Evolutionary conservation across 108 stramenopile species (phyloP).

Genomic region (Cyclotella choctawhatcheeana): DNA sequence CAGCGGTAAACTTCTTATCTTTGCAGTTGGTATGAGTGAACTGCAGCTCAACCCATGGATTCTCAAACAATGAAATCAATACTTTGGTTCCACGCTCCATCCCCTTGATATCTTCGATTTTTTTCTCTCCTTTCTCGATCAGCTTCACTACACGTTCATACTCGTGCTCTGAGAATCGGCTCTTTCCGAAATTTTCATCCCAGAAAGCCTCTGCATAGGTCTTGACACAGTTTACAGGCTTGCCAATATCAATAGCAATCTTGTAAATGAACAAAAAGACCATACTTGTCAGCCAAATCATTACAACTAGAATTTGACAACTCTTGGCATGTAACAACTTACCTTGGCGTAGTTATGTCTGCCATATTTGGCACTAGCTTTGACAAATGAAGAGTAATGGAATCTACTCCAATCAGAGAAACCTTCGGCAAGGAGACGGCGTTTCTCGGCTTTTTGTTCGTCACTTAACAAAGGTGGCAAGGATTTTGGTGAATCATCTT

Average conservation of each 20-base stretch:
- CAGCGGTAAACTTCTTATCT: constrained; percentile 52
- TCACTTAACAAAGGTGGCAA: constrained; percentile 73
- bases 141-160: constrained; percentile 86
- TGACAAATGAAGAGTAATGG: constrained; percentile 93
- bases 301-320: too few relatives aligned
- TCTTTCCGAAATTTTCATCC: constrained; percentile 73
- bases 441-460: constrained; percentile 59
- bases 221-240: constrained; percentile 63
- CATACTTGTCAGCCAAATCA: too few relatives aligned
- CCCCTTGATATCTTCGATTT: constrained; percentile 72
- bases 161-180: constrained; percentile 82
- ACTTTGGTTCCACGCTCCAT: constrained; percentile 71
- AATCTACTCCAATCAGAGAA: constrained; percentile 92
- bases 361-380: constrained; percentile 84
- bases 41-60: constrained; percentile 89
- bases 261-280: too few relatives aligned
- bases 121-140: constrained; percentile 85
- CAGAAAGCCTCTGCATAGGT: constrained; percentile 74
- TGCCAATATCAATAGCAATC: constrained; percentile 81
- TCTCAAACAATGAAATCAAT: constrained; percentile 82
- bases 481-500: constrained; percentile 43
- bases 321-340: too few relatives aligned
- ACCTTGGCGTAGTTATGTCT: constrained; percentile 44
- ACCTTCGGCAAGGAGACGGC: constrained; percentile 88
- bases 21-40: constrained; percentile 69